Base-by-base conservation (phyloP, 2,329 filamentous ascomycete species). In the Trichoderma sp. region DNA sequence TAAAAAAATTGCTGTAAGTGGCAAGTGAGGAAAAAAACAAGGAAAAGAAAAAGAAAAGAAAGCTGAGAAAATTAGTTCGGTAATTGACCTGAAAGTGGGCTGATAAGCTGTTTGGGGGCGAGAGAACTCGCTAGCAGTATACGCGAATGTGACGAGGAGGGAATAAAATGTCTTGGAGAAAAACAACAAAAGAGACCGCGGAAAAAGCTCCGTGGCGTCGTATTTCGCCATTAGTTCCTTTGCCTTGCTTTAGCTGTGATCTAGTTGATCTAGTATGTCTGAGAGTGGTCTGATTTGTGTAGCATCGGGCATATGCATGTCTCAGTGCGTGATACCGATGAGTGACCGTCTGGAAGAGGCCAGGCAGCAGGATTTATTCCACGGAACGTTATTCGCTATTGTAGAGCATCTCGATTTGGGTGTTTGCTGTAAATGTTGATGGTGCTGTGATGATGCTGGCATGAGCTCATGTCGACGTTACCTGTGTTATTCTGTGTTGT, bases 251-350 rank as follows among this genome's bases (percentile, higher is more conserved):
- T n/a, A 24, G 34, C 11, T 13, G 24, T 11, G 28, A 30, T 30
- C 28, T 30, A 30, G 4, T 30, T 30, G 3, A 66, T 39, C 37
- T 39, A 16, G 14, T 18, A 66, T 66, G 64, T 66, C 54, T 59
- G 8, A 66, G 64, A 59, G 52, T 66, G 64, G 64, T n/a, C 14
- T 59, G 64, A 66, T 66, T 28, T 14, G 54, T 26, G 10, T 64
- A 21, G 60, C 21, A 37, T 37, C 54, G 54, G 32, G 54, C 30
- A 39, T 16, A 66, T 59, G 64, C 64, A 66, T 66, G 54, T 66
- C 54, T 66, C 54, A 51, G 52, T 59, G n/a, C 32, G 32, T 46
- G 32, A 21, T 55, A 43, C 16, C 51, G 61, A 66, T 49, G 43
- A 39, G 34, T 21, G 18, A 24, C 43, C 18, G 32, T 11, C 18